Percentiles rank a stretch among this genome's conserved stretches.
Evolutionary conservation across 2,329 filamentous ascomycete genomes (phyloP).

Genomic region (Microcyclosporella mali): DNA sequence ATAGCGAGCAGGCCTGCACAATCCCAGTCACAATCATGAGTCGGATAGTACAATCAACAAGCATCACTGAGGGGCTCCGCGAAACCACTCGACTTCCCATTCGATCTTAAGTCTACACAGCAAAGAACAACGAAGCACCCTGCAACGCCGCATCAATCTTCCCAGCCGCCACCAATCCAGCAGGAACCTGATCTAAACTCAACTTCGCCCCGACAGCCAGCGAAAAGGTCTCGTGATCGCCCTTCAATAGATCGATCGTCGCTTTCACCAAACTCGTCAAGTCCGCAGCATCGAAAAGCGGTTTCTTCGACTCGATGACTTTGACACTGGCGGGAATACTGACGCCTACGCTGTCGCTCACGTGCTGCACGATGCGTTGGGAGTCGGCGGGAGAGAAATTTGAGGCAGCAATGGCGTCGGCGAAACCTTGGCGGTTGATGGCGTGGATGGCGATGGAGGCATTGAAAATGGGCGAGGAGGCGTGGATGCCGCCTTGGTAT

Average conservation of each 20-base stretch:
- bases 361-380: slow-evolving; percentile 19
- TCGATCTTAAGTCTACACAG: too few species aligned
- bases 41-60: too few species aligned
- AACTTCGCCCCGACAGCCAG: slow-evolving; percentile 20
- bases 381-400: slow-evolving; percentile 21
- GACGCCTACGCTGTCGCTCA: slow-evolving; percentile 22
- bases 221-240: slow-evolving; percentile 24
- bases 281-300: slow-evolving; percentile 21
- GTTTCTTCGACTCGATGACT: slow-evolving; percentile 21
- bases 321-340: slow-evolving; percentile 17
- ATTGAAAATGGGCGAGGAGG: slow-evolving; percentile 16
- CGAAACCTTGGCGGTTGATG: slow-evolving; percentile 22
- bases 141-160: slow-evolving; percentile 19
- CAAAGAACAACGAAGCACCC: slow-evolving; percentile 13
- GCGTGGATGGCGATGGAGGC: slow-evolving; percentile 20
- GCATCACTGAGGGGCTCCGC: too few species aligned
- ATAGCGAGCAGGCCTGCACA: too few species aligned
- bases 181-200: slow-evolving; percentile 15
- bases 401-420: slow-evolving; percentile 16
- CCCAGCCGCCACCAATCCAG: slow-evolving; percentile 14
- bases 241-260: slow-evolving; percentile 21
- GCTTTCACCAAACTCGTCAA: slow-evolving; percentile 20
- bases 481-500: slow-evolving; percentile 21
- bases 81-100: too few species aligned
- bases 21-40: too few species aligned